phyloP scores from a whole-genome alignment of 225 moss, liverwort and hornwort species.

The Antitrichia curtipendula region DNA sequence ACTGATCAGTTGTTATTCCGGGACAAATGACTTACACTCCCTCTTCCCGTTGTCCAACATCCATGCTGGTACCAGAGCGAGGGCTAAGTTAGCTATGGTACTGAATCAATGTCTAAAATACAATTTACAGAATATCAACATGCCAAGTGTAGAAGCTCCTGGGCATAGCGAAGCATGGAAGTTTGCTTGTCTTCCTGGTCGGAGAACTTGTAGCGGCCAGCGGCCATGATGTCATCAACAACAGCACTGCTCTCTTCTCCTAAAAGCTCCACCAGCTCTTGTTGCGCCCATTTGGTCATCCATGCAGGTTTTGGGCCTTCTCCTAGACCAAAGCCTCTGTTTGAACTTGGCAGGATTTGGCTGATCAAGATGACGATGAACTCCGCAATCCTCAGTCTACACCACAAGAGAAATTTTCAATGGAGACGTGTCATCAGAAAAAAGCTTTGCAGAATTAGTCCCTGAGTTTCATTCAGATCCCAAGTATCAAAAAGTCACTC shows the following conservation, averaged over 20 bases:
- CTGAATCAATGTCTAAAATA: neutral
- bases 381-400: conserved; percentile 82
- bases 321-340: conserved; percentile 1
- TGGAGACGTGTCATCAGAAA: neutral
- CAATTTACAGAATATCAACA: conserved; percentile 1
- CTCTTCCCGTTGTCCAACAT: neutral
- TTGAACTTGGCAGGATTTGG: conserved; percentile 48
- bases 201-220: conserved; percentile 4
- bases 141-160: conserved; percentile 23
- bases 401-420: neutral
- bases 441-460: neutral
- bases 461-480: neutral
- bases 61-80: neutral
- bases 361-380: conserved; percentile 79
- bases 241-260: conserved; percentile 53
- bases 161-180: conserved; percentile 14
- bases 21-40: neutral
- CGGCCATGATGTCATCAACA: conserved; percentile 39
- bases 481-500: neutral
- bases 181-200: conserved; percentile 10
- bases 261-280: conserved; percentile 69
- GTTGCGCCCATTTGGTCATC: conserved; percentile 74
- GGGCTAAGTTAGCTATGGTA: neutral
- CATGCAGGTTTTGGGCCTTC: conserved; percentile 54
- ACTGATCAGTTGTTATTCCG: neutral